Evolutionary conservation across 164 flowering plant genomes (phyloP), one percentile per base, ranked within the genome.

Genomic region (Cinnamomum micranthum): DNA sequence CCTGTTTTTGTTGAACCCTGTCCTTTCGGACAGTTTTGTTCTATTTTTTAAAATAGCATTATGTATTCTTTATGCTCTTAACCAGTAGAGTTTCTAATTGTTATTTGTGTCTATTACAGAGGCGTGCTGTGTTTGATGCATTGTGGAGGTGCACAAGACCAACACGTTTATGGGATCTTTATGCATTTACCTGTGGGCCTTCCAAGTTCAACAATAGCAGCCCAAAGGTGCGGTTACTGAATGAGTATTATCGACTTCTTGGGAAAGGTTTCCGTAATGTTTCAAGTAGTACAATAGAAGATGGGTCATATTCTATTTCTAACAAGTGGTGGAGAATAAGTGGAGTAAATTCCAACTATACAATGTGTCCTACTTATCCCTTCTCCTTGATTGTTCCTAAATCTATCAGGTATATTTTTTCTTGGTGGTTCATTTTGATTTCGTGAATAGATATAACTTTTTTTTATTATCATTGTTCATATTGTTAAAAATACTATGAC

Each of bases 251-350:
- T 72, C 91, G 99, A 76, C 92, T 96, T 75, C 92, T 96, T 76
- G 95, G 97, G 73, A 82, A 81, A 79, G 77, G 85, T 17, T 87
- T 85, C 64, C 71, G 52, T 69, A 74, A 76, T 71, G 88, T 89
- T 52, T 85, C 97, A 65, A 73, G 74, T 73, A 76, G 80, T 73
- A 80, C 83, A 69, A 78, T 89, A 73, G 97, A 94, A 81, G 87
- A 87, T 69, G 87, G 85, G 19, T 83, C 94, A 41, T 90, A 80
- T 80, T 81, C 87, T n/a, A 10, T 88, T 62, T 90, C 95, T 59
- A 92, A 91, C 81, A 85, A 90, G 12, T 80, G 85, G 83, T 94
- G 97, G 99, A 88, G 97, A 83, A 89, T 96, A 83, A 94, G 89
- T 84, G 80, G 77, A 76, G 81, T 94, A 35, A 96, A 96, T 86